Conservation (phyloP, 2,329 filamentous ascomycete genomes). For the Cercospora sp. region DNA sequence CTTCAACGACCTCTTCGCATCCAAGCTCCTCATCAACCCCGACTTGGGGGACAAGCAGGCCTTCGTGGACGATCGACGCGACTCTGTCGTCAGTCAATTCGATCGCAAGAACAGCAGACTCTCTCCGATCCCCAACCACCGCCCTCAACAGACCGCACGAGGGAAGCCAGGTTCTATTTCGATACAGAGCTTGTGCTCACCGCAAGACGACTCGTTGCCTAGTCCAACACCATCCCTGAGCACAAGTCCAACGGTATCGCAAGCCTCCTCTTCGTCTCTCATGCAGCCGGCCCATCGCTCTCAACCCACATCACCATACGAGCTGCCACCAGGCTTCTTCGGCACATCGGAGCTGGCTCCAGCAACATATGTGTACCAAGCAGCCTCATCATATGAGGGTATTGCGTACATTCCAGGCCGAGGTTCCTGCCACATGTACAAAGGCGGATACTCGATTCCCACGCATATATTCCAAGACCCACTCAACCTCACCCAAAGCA, state of each 20-base stretch:
- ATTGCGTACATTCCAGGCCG: constrained; percentile 8
- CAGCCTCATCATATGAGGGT: constrained; percentile 16
- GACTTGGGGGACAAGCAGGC: not conserved
- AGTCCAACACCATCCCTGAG: not conserved
- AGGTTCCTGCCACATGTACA: constrained; percentile 13
- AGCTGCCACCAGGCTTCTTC: constrained; percentile 10
- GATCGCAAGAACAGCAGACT: not conserved
- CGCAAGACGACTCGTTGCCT: not conserved
- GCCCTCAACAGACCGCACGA: not conserved
- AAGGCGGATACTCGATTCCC: constrained; percentile 18
- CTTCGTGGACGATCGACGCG: constrained; percentile 3
- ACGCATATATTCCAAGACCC: constrained; percentile 19
- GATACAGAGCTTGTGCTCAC: constrained; percentile 15
- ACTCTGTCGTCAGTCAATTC: constrained; percentile 8
- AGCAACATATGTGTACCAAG: constrained; percentile 21
- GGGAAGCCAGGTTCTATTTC: constrained; percentile 1
- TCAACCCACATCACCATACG: constrained; percentile 12
- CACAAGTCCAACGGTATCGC: constrained; percentile 8
- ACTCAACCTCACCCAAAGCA: constrained; percentile 18
- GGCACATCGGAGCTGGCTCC: constrained; percentile 13
- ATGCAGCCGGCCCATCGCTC: not conserved
- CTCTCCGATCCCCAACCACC: not conserved
- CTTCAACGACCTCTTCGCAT: constrained; percentile 21
- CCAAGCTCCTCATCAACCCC: constrained; percentile 19
- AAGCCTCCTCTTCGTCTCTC: not conserved